These are phyloP conservation scores for Saccharomyces eubayanus DNA, from an alignment of 805 yeast genomes.

Conservation along the genomic window DNA sequence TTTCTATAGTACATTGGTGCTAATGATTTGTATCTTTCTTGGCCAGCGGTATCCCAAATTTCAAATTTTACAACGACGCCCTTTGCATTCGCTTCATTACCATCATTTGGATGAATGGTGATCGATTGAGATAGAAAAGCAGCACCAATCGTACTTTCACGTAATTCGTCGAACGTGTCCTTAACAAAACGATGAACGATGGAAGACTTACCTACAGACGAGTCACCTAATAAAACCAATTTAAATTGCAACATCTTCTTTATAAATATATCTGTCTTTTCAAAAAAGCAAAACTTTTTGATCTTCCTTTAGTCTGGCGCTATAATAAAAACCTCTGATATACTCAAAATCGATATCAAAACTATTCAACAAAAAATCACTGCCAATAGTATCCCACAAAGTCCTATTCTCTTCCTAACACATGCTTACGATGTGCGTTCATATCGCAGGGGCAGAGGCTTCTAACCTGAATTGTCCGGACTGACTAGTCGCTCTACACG, in stretches of 20 bases:
- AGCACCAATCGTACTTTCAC: slow-evolving; percentile 97
- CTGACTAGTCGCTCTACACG: neutral
- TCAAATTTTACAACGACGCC: slow-evolving; percentile 43
- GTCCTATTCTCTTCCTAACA: neutral
- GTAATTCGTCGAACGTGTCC: slow-evolving; percentile 62
- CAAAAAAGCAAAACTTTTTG: neutral
- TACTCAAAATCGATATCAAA: neutral
- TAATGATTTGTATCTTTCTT: slow-evolving; percentile 70
- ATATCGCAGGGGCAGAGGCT: neutral
- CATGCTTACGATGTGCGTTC: neutral
- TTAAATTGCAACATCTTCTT: slow-evolving; percentile 42
- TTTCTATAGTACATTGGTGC: slow-evolving; percentile 82
- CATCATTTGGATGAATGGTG: slow-evolving; percentile 23
- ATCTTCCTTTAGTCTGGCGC: neutral
- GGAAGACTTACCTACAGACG: slow-evolving; percentile 77
- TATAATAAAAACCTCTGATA: neutral
- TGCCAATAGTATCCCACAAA: neutral
- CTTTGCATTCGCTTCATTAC: slow-evolving; percentile 9
- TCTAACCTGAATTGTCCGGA: neutral
- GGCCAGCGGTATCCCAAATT: slow-evolving; percentile 97
- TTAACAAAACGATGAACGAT: slow-evolving; percentile 73
- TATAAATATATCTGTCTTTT: neutral
- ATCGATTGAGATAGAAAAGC: slow-evolving; percentile 86
- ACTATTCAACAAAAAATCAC: neutral
- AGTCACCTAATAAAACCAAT: slow-evolving; percentile 69